Base-by-base conservation (phyloP, 306 rosid species). In the Aeschynomene evenia region DNA sequence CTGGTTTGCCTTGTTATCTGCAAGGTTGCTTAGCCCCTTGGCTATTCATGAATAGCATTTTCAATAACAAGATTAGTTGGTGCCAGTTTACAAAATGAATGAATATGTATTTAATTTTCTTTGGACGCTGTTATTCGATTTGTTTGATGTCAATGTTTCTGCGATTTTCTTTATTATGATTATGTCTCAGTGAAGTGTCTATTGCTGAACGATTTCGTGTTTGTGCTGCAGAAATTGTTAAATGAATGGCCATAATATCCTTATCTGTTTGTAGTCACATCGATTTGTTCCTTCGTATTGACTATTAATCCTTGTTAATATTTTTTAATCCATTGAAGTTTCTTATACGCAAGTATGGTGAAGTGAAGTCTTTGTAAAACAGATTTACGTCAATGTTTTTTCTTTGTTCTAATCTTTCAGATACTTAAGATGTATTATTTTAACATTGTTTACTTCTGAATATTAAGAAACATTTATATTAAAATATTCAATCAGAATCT, bases 21-120 rank as follows among this genome's bases (percentile, higher is more conserved):
- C 21, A 16, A 7, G 24, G 76, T 52, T 52, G 52, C 62, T 4
- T 21, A 26, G 2, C 48, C 72, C 39, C 9, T 24, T 58, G 14
- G 22, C 18, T 29, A 39, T 20, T 14, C 39, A 28, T 13, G 40
- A 36, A 29, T 40, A 31, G 4, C 66, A 50, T 62, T 29, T 73
- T 46, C 66, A 43, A 56, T 64, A 70, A 65, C 28, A 58, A 58
- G 66, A 45, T 1, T 11, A 9, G 45, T 63, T 52, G 13, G 28
- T 40, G 28, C 18, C 52, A 42, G 12, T 66, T 36, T 48, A 23
- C 48, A 54, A 49, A 19, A 20, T 46, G 18, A 31, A 14, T 22
- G 49, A 12, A n/a, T 50, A 23, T 20, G n/a, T 12, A 43, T 39
- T 9, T 39, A 46, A 11, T 22, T 59, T 8, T 46, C 39, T 60